Conservation (phyloP, 306 rosid species). For the Rosa lucieae region DNA sequence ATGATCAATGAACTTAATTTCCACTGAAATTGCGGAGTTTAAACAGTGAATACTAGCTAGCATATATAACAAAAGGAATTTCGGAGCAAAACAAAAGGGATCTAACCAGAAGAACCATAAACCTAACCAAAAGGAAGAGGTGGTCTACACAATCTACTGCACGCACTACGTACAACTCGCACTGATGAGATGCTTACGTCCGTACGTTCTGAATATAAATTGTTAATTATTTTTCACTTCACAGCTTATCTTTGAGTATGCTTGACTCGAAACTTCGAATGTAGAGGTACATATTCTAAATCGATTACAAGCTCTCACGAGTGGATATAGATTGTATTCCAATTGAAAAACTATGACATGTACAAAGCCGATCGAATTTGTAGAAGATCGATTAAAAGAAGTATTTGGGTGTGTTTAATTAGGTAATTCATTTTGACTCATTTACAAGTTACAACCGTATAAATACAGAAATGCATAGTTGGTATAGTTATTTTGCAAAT, state of each 20-base stretch:
- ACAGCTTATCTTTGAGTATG: no score
- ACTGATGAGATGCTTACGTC: not conserved
- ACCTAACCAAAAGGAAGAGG: not conserved
- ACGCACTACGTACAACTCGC: not conserved
- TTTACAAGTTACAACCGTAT: no score
- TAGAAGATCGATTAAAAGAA: no score
- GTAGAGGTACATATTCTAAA: no score
- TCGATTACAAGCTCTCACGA: no score
- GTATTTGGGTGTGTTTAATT: no score
- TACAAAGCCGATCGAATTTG: no score
- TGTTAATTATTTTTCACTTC: not conserved
- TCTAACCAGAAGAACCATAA: not conserved
- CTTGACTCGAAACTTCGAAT: not conserved
- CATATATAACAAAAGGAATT: constrained; percentile 2
- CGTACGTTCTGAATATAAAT: not conserved
- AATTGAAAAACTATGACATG: no score
- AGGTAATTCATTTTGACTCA: no score
- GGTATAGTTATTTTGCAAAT: no score
- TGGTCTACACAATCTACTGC: not conserved
- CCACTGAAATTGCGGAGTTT: not conserved
- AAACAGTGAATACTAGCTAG: not conserved
- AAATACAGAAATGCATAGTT: no score
- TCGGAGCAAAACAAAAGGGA: not conserved
- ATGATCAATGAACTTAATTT: not conserved
- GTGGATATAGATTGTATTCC: no score